Evolutionary conservation across 805 yeast genomes (phyloP), one percentile per base, ranked within the genome.

Genomic region (Candida berthetii): DNA sequence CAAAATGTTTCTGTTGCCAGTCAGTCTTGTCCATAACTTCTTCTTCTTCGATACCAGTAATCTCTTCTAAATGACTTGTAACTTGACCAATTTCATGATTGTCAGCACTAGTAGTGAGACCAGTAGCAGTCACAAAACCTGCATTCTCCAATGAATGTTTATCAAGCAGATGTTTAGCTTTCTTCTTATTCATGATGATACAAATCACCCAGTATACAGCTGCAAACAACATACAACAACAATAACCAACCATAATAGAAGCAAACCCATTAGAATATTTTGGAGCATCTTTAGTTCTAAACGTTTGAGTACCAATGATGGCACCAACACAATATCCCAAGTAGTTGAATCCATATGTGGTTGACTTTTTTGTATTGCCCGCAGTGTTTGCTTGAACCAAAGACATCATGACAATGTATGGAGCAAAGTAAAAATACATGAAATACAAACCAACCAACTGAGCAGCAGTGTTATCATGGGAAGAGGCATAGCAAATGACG

Each of bases 301-400:
- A 71, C n/a, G 72, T 57, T 45, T 71, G 76, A 1, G 77, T 68
- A n/a, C 75, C 77, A 27, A 68, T 63, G 37, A 72, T 55, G 31
- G 68, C 64, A 31, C 71, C 74, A 42, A 69, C 58, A 22, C 71
- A 64, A 46, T 69, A 68, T 14, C 66, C 69, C 33, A 64, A 46
- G 37, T 61, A 65, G 50, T 57, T 59, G 46, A 65, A 55, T 16
- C 65, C 62, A 43, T 65, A 60, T 19, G 60, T 55, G 19, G 57
- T 59, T 14, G 66, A 57, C 41, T 69, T 63, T 47, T 70, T 71
- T 7, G 74, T 69, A 39, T 67, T 60, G n/a, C 76, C 75, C 8
- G 75, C 69, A 10, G 74, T 68, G 45, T 71, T 71, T 8, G 73
- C 65, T 41, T 64, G 65, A 31, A 54, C 60, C 29, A 58, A 54